Base-by-base conservation (phyloP, 2,329 filamentous ascomycete genomes). In the Botryotinia calthae region DNA sequence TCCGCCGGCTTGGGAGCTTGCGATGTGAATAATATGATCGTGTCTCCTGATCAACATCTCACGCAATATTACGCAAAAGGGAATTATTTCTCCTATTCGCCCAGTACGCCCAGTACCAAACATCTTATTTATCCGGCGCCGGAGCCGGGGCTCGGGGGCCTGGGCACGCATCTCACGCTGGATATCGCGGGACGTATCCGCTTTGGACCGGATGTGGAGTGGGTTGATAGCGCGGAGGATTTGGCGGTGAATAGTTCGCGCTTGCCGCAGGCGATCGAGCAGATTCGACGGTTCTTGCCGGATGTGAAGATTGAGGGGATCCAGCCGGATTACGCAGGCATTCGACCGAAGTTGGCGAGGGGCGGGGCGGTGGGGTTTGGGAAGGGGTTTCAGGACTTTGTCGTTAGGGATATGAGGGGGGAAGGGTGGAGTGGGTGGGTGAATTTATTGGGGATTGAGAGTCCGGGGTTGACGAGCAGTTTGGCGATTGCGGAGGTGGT, bases 151-250 rank as follows among this genome's bases (percentile, higher is more conserved):
- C 88, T 91, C 34, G 95, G 89, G 69, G 95, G 96, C 0, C 84
- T 99, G 0, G 96, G 96, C 65, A 98, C 96, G 0, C 96, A 99
- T 82, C 85, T 99, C 28, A 99, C 96, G 1, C 87, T 98, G 73
- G 96, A 99, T 81, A 87, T 98, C 83, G 87, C 85, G 0, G 95
- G 95, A 0, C 89, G 93, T 0, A 87, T 98, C 61, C 91, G 94
- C 54, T 99, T 99, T 82, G 96, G 96, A 0, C 96, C 96, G 0
- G 96, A 99, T 80, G 92, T 98, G 22, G 94, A 98, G 81, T 98
- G 96, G 96, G 91, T 97, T 0, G 87, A 91, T 66, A 84, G 86
- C 1, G 89, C 94, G 0, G 82, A 83, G 14, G 89, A 97, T 78
- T 85, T 97, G n/a, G 84, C 85, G 2, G 91, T 92, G 25, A 93